Percentiles rank a stretch among this genome's conserved stretches.
Conservation (phyloP, 179 eudicot species). For the Carnegiea gigantea region DNA sequence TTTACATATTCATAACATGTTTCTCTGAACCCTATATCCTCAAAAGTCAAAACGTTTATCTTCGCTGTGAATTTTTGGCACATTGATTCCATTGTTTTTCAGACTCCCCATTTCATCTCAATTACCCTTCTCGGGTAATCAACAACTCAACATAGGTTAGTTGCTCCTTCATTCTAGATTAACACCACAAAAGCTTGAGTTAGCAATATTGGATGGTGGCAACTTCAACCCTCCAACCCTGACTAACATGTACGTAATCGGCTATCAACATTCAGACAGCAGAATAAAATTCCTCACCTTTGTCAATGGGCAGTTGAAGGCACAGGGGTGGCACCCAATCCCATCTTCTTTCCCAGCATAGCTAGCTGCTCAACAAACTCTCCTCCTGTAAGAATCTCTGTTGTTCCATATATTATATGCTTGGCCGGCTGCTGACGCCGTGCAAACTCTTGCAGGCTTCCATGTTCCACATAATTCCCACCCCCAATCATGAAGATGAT, state of each 20-base stretch:
- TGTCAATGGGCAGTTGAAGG: slow-evolving; percentile 41
- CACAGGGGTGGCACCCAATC: slow-evolving; percentile 53
- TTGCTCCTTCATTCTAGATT: too few relatives aligned
- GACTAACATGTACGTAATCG: neutral
- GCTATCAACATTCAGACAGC: neutral
- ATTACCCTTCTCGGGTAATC: too few relatives aligned
- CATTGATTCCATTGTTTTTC: too few relatives aligned
- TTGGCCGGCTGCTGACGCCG: slow-evolving; percentile 65
- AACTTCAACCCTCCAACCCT: neutral
- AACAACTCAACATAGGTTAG: too few relatives aligned
- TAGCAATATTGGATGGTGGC: neutral
- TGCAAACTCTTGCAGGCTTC: slow-evolving; percentile 86
- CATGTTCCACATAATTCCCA: slow-evolving; percentile 91
- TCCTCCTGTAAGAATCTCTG: slow-evolving; percentile 79
- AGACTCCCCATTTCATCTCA: too few relatives aligned
- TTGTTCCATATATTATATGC: slow-evolving; percentile 80
- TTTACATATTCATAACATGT: too few relatives aligned
- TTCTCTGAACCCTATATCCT: too few relatives aligned
- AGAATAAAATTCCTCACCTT: neutral
- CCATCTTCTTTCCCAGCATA: slow-evolving; percentile 87
- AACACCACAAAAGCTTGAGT: too few relatives aligned
- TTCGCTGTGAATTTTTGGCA: too few relatives aligned
- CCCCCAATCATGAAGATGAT: slow-evolving; percentile 98
- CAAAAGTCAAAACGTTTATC: too few relatives aligned
- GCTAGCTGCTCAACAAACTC: slow-evolving; percentile 96